Percentiles rank a stretch among this genome's conserved stretches.
phyloP scores from a whole-genome alignment of 1,284 basidiomycete genomes.

The Limonomyces culmigenus region DNA sequence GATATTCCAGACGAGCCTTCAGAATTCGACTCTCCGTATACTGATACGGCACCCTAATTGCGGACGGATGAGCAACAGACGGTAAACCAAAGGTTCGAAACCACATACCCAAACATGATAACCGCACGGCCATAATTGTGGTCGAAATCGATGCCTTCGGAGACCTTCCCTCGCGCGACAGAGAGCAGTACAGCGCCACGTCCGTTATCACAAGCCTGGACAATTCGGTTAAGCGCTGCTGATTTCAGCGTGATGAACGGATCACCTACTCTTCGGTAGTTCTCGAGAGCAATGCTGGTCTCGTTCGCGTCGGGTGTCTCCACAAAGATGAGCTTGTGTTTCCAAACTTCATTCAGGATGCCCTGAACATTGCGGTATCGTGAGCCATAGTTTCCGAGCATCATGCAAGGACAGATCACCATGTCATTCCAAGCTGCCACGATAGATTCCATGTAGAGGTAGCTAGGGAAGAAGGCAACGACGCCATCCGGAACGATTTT shows the following conservation, averaged over 20 bases:
- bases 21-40: slow-evolving; percentile 98
- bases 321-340: slow-evolving; percentile 98
- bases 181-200: slow-evolving; percentile 93
- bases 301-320: slow-evolving; percentile 99
- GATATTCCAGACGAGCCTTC: slow-evolving; percentile 92
- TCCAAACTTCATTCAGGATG: slow-evolving; percentile 98
- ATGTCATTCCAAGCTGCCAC: slow-evolving; percentile 99
- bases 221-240: not conserved
- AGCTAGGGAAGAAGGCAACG: slow-evolving; percentile 98
- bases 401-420: slow-evolving; percentile 34
- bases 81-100: not conserved
- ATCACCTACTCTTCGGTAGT: slow-evolving; percentile 73
- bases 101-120: slow-evolving; percentile 91
- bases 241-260: not conserved
- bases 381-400: slow-evolving; percentile 1
- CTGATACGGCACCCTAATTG: slow-evolving; percentile 83
- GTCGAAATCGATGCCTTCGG: slow-evolving; percentile 99
- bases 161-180: slow-evolving; percentile 97
- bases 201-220: slow-evolving; percentile 94
- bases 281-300: slow-evolving; percentile 94
- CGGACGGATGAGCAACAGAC: not conserved
- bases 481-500: slow-evolving; percentile 98
- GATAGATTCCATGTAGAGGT: slow-evolving; percentile 99
- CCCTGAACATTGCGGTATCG: slow-evolving; percentile 37
- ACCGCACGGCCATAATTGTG: slow-evolving; percentile 98